Conservation (phyloP, 2,329 filamentous ascomycete genomes). For the Verruconis gallopava region DNA sequence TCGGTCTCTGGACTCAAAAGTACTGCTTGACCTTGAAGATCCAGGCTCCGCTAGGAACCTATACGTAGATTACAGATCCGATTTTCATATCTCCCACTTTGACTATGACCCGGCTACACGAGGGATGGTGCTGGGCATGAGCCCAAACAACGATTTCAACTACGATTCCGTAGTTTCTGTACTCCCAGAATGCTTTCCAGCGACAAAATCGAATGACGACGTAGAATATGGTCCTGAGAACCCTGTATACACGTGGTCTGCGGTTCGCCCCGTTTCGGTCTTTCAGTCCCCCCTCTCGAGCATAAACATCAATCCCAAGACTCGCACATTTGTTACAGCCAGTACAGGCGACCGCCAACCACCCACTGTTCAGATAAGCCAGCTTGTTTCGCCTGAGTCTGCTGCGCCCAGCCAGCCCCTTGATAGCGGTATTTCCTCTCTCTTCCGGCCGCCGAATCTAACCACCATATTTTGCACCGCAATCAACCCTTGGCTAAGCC, state of each 20-base stretch:
- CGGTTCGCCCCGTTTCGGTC: constrained; percentile 16
- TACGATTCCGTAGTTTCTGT: neutral
- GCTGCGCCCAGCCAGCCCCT: constrained; percentile 12
- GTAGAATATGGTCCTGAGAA: constrained; percentile 12
- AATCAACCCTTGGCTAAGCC: constrained; percentile 14
- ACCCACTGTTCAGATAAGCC: constrained; percentile 17
- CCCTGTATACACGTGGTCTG: constrained; percentile 16
- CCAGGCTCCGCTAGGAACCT: too few relatives aligned
- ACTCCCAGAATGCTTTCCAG: neutral
- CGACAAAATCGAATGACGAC: neutral
- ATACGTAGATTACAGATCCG: too few relatives aligned
- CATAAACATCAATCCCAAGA: constrained; percentile 18
- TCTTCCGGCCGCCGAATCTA: constrained; percentile 18
- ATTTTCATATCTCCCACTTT: neutral
- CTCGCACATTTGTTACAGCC: constrained; percentile 19
- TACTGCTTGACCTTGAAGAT: too few relatives aligned
- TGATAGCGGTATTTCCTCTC: constrained; percentile 16
- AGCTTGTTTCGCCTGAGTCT: constrained; percentile 15
- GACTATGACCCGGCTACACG: constrained; percentile 2
- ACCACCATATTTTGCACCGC: constrained; percentile 19
- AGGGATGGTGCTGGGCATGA: constrained; percentile 1
- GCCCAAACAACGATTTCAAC: neutral
- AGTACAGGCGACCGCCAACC: constrained; percentile 19
- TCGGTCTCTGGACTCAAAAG: too few relatives aligned
- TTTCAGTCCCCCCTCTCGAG: constrained; percentile 19